Conservation (phyloP, 2,329 filamentous ascomycete species). For the Stachybotrys chartarum region DNA sequence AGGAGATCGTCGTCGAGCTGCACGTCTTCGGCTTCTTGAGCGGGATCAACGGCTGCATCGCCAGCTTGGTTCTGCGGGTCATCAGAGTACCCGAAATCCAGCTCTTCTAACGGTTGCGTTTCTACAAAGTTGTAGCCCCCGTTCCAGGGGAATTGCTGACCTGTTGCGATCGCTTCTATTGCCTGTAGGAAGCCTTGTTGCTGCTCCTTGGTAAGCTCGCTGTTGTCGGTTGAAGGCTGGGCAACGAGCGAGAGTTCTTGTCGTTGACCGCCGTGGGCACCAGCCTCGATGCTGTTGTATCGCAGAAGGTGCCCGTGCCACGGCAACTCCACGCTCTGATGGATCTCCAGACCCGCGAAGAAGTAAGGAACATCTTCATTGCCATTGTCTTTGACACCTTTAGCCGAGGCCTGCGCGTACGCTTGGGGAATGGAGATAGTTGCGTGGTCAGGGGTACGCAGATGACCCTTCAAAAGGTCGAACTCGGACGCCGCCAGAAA, state of each 20-base stretch:
- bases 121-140: slow-evolving; percentile 20
- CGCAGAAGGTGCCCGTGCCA: slow-evolving; percentile 37
- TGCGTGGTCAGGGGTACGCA: slow-evolving; percentile 29
- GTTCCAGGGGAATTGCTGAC: slow-evolving; percentile 26
- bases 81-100: slow-evolving; percentile 10
- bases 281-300: slow-evolving; percentile 46
- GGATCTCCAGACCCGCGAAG: slow-evolving; percentile 47
- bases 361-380: slow-evolving; percentile 21
- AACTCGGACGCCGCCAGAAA: slow-evolving; percentile 40
- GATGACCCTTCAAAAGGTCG: slow-evolving; percentile 31
- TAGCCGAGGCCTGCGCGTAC: slow-evolving; percentile 2
- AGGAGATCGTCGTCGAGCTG: not conserved
- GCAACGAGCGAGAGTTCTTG: slow-evolving; percentile 37
- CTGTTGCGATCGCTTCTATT: slow-evolving; percentile 20
- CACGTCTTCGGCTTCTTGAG: not conserved
- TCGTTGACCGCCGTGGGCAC: slow-evolving; percentile 42
- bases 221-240: slow-evolving; percentile 4
- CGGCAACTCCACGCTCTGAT: slow-evolving; percentile 33
- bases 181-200: slow-evolving; percentile 16
- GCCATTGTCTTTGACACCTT: not conserved
- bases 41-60: not conserved
- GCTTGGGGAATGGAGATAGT: slow-evolving; percentile 22
- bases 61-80: slow-evolving; percentile 6
- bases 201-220: not conserved
- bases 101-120: slow-evolving; percentile 15